These are phyloP conservation scores for Rhodotorula diobovata DNA, from an alignment of 768 basidiomycete genomes.

Conservation along the genomic window DNA sequence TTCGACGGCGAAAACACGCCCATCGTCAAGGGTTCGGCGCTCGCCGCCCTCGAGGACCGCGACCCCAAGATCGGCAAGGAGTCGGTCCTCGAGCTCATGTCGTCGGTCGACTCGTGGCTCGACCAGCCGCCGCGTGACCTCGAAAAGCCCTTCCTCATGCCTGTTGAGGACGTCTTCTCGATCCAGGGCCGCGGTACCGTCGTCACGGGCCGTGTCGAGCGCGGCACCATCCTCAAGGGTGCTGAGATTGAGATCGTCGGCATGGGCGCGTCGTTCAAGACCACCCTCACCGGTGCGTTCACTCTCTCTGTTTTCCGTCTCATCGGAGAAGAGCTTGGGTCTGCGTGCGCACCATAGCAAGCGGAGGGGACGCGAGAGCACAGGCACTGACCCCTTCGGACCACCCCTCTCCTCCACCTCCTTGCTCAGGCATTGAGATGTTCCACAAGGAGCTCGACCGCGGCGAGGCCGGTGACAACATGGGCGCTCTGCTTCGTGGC, in stretches of 20 bases:
- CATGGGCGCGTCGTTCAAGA: slow-evolving; percentile 73
- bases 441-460: slow-evolving; percentile 99
- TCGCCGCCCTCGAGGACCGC: slow-evolving; percentile 86
- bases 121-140: slow-evolving; percentile 91
- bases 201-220: slow-evolving; percentile 90
- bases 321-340: too few species aligned
- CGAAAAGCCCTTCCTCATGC: slow-evolving; percentile 95
- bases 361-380: too few species aligned
- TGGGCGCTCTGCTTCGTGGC: slow-evolving; percentile 94
- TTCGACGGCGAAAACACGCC: slow-evolving; percentile 97
- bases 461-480: slow-evolving; percentile 98
- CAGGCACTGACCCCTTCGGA: not conserved
- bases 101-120: slow-evolving; percentile 88
- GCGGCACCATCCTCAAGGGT: slow-evolving; percentile 84
- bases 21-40: slow-evolving; percentile 95
- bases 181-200: slow-evolving; percentile 98
- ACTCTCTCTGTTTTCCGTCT: slow-evolving; percentile 43
- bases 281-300: slow-evolving; percentile 92
- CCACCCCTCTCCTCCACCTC: not conserved
- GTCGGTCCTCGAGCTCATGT: slow-evolving; percentile 76
- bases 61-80: slow-evolving; percentile 67
- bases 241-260: slow-evolving; percentile 91
- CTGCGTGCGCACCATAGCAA: too few species aligned
- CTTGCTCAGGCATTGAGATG: slow-evolving; percentile 60
- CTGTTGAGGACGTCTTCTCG: slow-evolving; percentile 93